Evolutionary conservation across 2,329 filamentous ascomycete genomes (phyloP).

Genomic region (Septoria petroselini): DNA sequence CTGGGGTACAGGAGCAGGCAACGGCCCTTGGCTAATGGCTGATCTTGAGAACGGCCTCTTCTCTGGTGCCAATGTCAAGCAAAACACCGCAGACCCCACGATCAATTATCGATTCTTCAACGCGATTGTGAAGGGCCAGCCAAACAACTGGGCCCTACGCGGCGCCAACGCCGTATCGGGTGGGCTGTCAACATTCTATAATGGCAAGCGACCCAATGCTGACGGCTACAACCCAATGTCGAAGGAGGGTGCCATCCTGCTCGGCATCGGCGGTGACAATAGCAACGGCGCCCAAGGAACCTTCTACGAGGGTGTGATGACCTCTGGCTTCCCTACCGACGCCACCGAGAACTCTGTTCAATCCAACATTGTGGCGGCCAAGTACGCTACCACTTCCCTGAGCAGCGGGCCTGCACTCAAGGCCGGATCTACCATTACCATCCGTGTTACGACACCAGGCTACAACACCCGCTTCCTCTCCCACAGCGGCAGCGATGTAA

Average conservation of each 20-base stretch:
- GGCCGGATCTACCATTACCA: conserved; percentile 51
- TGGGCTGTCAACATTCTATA: conserved; percentile 57
- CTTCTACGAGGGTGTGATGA: conserved; percentile 62
- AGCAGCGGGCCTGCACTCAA: conserved; percentile 50
- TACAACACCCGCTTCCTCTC: conserved; percentile 56
- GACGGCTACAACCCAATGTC: conserved; percentile 59
- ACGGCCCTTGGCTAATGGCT: conserved; percentile 66
- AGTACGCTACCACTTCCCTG: conserved; percentile 51
- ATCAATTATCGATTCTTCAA: conserved; percentile 57
- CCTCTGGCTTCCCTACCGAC: conserved; percentile 59
- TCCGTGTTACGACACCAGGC: conserved; percentile 56
- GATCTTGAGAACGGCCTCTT: conserved; percentile 67
- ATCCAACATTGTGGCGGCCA: conserved; percentile 59
- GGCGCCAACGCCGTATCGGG: conserved; percentile 57
- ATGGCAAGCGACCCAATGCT: conserved; percentile 51
- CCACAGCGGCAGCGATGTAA: conserved; percentile 51
- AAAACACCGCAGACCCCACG: conserved; percentile 54
- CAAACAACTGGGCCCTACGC: conserved; percentile 58
- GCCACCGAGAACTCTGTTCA: conserved; percentile 51
- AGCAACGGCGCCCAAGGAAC: conserved; percentile 55
- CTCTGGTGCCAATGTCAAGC: conserved; percentile 48
- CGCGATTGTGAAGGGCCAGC: conserved; percentile 54
- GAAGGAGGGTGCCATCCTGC: conserved; percentile 64
- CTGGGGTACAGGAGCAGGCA: conserved; percentile 58
- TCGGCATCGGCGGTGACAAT: conserved; percentile 70